phyloP scores from a whole-genome alignment of 352 stramenopile species.

The Phytophthora hibernalis region DNA sequence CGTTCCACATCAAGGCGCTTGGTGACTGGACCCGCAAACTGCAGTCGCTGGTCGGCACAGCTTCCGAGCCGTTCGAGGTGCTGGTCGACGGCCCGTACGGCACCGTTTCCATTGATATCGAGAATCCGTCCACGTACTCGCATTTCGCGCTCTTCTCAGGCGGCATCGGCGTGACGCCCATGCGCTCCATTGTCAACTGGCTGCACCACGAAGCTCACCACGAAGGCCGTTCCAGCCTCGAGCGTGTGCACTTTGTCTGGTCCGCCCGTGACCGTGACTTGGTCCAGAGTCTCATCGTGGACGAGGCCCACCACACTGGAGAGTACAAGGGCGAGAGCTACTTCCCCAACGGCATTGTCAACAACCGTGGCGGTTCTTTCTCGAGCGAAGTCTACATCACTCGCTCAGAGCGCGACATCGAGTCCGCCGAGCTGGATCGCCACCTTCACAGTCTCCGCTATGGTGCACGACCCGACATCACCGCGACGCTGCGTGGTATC shows the following conservation, averaged over 20 bases:
- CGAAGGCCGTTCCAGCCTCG: conserved; percentile 24
- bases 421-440: conserved; percentile 33
- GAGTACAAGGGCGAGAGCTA: conserved; percentile 19
- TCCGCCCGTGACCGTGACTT: conserved; percentile 46
- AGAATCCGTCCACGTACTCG: conserved; percentile 41
- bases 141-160: conserved; percentile 50
- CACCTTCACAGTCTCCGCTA: conserved; percentile 33
- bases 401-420: conserved; percentile 33
- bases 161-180: conserved; percentile 54
- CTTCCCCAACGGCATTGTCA: conserved; percentile 27
- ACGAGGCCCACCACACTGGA: conserved; percentile 6
- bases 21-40: conserved; percentile 74
- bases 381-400: conserved; percentile 49
- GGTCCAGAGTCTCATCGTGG: conserved; percentile 35
- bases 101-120: conserved; percentile 42
- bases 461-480: conserved; percentile 37
- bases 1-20: conserved; percentile 63
- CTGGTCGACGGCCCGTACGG: conserved; percentile 50
- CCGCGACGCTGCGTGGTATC: conserved; percentile 28
- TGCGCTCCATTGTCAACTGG: conserved; percentile 41
- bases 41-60: conserved; percentile 8
- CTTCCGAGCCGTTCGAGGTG: conserved; percentile 27
- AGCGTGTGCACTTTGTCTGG: conserved; percentile 60
- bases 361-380: conserved; percentile 30
- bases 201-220: conserved; percentile 32